Evolutionary conservation across 2,329 filamentous ascomycete species (phyloP), one percentile per base, ranked within the genome.

Genomic region (Penicillium olsonii): DNA sequence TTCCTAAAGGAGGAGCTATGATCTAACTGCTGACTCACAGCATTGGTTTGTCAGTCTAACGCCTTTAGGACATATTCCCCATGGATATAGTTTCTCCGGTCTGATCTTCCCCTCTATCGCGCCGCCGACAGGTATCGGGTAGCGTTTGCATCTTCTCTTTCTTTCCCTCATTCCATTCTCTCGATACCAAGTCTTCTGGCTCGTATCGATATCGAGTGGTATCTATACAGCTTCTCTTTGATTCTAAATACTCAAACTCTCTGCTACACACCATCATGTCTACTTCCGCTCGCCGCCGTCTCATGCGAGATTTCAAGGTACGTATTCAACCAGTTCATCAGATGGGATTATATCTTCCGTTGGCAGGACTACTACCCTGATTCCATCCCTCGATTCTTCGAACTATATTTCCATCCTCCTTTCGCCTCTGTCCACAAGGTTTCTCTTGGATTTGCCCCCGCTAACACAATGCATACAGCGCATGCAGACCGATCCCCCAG

Each of bases 251-350:
- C 4, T 38, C 14, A 31, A 26, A n/a, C 19, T 10, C 42, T 46
- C 35, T 37, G 17, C 31, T 48, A 35, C 26, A 17, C 29, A 31
- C 37, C 41, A 41, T 47, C 42, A 91, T 90, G 92, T 97, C 92
- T 65, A 97, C 94, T 57, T 88, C 92, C 62, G 94, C 94, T 62
- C 88, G 94, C 70, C 89, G 94, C 70, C 90, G 94, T 70, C 80
- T 99, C 73, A 97, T 99, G 94, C 89, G 94, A 72, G 94, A 97
- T 79, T 97, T 97, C 84, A 97, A 97, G 88, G 91, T 95, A 72
- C 53, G 83, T 59, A 22, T 19, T 31, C 20, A 15, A 29, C 22
- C 26, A 37, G 14, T n/a, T 18, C 12, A 8, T 12, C 29, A 35
- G 27, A 14, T 11, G 33, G 33, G 8, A 14, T 12, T 18, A 18